Evolutionary conservation across 2,329 filamentous ascomycete species (phyloP), one percentile per base, ranked within the genome.

Genomic region (Mycosphaerella sp.): DNA sequence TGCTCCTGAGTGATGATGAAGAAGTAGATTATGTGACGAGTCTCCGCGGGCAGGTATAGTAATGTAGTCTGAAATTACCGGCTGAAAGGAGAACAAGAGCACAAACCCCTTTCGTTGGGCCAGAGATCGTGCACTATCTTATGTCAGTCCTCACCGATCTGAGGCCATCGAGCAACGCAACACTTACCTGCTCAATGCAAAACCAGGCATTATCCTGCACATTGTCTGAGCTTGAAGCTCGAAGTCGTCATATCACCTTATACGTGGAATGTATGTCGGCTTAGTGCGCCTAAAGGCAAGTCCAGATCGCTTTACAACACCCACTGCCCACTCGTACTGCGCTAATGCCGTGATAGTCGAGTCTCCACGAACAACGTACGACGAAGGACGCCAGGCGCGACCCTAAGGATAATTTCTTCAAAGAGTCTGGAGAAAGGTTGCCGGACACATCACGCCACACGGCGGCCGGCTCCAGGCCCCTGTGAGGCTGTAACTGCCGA

Each of bases 381-480:
- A 34, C 9, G 3, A 34, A 12, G 30, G 10, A 34, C 13, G 9
- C 30, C 7, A 13, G 30, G 30, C 7, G 8, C 30, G 30, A 34
- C 30, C 30, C 13, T 5, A 34, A 8, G 14, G 12, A 35, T 14
- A 10, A 35, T 5, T 14, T 5, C 14, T 13, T 13, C 36, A 18
- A 18, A 16, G 30, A 28, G 21, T 53, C 46, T 50, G 37, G 37
- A 47, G 37, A 46, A 41, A 25, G 18, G 43, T 50, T 36, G 43
- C 28, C 21, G 14, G 41, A 54, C 34, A 54, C 32, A 46, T 54
- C 47, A 48, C 52, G 36, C 52, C 52, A 50, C 42, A 39, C 43
- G 21, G 16, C 41, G 28, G n/a, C 21, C 36, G 14, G 35, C 34
- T 40, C 37, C 30, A 14, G 21, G 28, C 13, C 41, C 46, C n/a